Base-by-base conservation (phyloP, 2,329 filamentous ascomycete species). In the Metarhizium robertsii region DNA sequence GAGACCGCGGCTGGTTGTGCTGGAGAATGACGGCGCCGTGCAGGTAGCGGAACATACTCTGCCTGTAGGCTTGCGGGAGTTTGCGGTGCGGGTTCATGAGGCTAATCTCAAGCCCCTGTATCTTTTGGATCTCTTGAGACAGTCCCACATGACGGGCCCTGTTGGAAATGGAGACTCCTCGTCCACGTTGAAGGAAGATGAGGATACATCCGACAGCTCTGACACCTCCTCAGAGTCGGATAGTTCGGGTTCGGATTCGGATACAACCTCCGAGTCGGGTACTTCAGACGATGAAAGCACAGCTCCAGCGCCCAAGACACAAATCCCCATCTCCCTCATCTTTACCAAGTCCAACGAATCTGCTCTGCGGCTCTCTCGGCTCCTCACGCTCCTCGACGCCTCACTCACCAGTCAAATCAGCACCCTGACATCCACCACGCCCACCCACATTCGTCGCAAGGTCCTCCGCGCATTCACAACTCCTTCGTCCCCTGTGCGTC, bases 281-380 rank as follows among this genome's bases (percentile, higher is more conserved):
- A 60, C 58, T 32, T 59, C 55, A 38, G 53, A 50, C 30, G 32
- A 6, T 20, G n/a, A 16, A 6, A 30, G 36, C 10, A 13, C 36
- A 38, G 4, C 25, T 6, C 5, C 47, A 7, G 13, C 14, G 20
- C 61, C 59, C 54, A 64, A 61, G 42, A 57, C 47, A 13, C 61
- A 58, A 43, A 57, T 68, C 18, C 72, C 76, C 34, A 74, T 73
- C 3, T 83, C 87, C 11, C 78, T 97, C 40, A 84, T 97, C 61
- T 97, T 97, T 68, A 92, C 91, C 50, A 90, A 90, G 63, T 95
- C 89, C 56, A 96, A 92, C 67, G 91, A 96, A 68, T 84, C 86
- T 18, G 90, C 92, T 1, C 79, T 88, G n/a, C 87, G 94, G 57
- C 80, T 97, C n/a, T 85, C 88, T 1, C 87, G 90, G 20, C 83